phyloP scores from a whole-genome alignment of 2,329 filamentous ascomycete species.

The Pestalotiopsis fici region DNA sequence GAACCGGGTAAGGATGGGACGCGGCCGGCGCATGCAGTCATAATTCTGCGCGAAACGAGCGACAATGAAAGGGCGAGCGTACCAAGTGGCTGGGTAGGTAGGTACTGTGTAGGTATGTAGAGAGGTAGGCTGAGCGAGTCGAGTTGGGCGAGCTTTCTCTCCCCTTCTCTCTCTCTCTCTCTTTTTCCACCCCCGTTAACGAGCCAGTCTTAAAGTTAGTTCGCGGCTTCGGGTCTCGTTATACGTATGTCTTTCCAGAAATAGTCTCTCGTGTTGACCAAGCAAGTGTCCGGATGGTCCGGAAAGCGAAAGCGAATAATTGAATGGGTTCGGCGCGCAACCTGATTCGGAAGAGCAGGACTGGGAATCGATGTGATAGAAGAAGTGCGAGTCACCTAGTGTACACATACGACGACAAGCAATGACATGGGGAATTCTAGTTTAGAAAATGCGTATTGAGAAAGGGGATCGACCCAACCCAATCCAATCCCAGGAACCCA shows the following conservation, averaged over 20 bases:
- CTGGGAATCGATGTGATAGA: not conserved
- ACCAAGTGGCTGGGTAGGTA: not conserved
- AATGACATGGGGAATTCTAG: not conserved
- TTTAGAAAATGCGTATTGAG: not conserved
- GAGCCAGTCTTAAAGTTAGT: not conserved
- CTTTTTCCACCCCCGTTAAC: not conserved
- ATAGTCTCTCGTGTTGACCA: too few species aligned
- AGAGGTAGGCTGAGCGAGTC: too few species aligned
- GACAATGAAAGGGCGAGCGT: not conserved
- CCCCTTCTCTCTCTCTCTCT: not conserved
- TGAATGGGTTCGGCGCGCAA: not conserved
- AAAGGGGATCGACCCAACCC: not conserved
- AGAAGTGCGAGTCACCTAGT: not conserved
- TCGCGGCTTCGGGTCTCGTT: not conserved
- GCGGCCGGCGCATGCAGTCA: constrained; percentile 6
- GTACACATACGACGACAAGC: not conserved
- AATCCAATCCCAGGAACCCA: not conserved
- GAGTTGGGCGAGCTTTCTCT: too few species aligned
- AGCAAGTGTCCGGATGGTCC: not conserved
- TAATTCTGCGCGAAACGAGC: not conserved
- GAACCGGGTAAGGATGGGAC: constrained; percentile 5
- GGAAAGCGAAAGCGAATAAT: not conserved
- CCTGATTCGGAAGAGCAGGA: not conserved
- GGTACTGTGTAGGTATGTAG: not conserved
- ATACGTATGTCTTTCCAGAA: not conserved